Evolutionary conservation across 1,284 basidiomycete genomes (phyloP).

Genomic region (Ganoderma resinaceum): DNA sequence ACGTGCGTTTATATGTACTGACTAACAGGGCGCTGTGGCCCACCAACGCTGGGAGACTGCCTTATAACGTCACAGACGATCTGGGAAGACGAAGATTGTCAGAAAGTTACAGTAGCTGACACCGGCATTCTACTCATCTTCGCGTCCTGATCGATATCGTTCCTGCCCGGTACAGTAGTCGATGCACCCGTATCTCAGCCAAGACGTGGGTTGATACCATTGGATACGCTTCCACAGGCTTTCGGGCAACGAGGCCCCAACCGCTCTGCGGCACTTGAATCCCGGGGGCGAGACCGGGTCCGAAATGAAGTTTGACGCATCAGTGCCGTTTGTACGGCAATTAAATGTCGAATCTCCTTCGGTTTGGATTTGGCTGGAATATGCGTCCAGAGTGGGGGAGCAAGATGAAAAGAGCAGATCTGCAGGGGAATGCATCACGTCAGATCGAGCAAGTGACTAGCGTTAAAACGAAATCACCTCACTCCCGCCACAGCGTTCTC

Average conservation of each 20-base stretch:
- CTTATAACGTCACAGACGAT: not conserved
- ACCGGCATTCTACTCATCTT: not conserved
- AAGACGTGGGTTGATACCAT: not conserved
- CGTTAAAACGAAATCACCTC: not conserved
- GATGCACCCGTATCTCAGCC: not conserved
- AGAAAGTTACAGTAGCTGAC: not conserved
- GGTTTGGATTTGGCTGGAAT: not conserved
- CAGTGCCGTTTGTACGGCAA: not conserved
- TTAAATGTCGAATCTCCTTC: not conserved
- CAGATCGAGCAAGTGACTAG: not conserved
- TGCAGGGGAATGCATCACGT: not conserved
- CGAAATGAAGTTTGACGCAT: not conserved
- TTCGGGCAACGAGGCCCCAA: not conserved
- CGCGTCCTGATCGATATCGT: not conserved
- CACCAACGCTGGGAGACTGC: not conserved
- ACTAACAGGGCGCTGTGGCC: not conserved
- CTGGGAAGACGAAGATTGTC: not conserved
- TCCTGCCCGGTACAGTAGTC: not conserved
- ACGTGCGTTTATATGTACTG: not conserved
- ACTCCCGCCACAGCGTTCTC: not conserved
- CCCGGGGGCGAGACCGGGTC: not conserved
- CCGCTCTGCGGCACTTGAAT: not conserved
- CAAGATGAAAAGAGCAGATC: not conserved
- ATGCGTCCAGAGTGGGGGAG: not conserved
- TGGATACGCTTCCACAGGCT: not conserved